phyloP scores from a whole-genome alignment of 163 green algal genomes.

The Scenedesmus sp. region DNA sequence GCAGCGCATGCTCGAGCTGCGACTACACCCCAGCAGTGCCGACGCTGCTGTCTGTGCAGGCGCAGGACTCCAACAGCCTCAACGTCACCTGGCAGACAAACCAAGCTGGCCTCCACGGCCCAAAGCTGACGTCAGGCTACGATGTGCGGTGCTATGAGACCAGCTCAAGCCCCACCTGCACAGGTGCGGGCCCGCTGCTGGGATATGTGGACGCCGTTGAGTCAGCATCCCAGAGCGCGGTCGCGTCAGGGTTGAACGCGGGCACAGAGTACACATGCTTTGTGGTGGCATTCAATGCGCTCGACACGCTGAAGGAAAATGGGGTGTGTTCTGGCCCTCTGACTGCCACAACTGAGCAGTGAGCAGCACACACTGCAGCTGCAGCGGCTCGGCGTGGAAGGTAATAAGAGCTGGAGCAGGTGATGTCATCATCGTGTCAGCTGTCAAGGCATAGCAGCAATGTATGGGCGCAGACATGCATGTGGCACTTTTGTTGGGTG shows the following conservation, averaged over 20 bases:
- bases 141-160: background rate
- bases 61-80: background rate
- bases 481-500: too few relatives aligned
- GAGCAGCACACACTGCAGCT: background rate
- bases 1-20: background rate
- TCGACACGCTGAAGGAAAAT: too few relatives aligned
- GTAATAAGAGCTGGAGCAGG: too few relatives aligned
- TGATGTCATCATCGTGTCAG: too few relatives aligned
- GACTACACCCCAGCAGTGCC: background rate
- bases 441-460: too few relatives aligned
- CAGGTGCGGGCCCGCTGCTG: background rate
- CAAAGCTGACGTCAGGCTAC: background rate
- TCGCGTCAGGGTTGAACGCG: background rate
- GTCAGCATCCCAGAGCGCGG: background rate
- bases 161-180: background rate
- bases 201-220: background rate
- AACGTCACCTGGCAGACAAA: background rate
- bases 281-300: background rate
- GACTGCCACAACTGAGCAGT: background rate
- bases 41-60: background rate
- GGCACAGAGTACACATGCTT: background rate
- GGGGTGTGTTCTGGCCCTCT: background rate
- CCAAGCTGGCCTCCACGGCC: background rate
- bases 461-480: too few relatives aligned
- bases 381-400: too few relatives aligned